Evolutionary conservation across 106 monocot species (phyloP).

Genomic region (Dendrobium chrysotoxum): DNA sequence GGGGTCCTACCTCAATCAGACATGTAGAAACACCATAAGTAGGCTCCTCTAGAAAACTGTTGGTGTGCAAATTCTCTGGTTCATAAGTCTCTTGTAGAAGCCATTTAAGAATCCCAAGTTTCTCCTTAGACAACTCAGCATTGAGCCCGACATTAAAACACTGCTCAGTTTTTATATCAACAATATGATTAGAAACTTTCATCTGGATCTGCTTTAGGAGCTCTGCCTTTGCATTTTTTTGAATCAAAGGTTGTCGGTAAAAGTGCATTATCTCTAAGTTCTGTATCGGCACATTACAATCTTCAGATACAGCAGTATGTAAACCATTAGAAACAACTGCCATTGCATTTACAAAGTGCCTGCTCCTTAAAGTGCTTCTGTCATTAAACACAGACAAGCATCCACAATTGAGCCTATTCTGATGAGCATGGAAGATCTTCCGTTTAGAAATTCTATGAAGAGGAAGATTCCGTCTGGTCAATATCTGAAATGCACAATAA

Average conservation of each 20-base stretch:
- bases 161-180: slow-evolving; percentile 75
- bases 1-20: slow-evolving; percentile 81
- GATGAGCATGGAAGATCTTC: not conserved
- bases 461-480: not conserved
- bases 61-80: slow-evolving; percentile 58
- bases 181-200: slow-evolving; percentile 46
- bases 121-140: slow-evolving; percentile 33
- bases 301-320: slow-evolving; percentile 19
- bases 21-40: slow-evolving; percentile 6
- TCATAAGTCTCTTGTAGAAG: slow-evolving; percentile 80
- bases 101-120: slow-evolving; percentile 72
- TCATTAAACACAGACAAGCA: slow-evolving; percentile 3
- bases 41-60: slow-evolving; percentile 63
- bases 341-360: slow-evolving; percentile 19
- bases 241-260: slow-evolving; percentile 65
- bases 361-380: slow-evolving; percentile 1
- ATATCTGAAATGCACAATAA: not conserved
- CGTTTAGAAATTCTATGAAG: not conserved
- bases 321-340: slow-evolving; percentile 38
- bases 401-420: not conserved
- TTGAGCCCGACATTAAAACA: slow-evolving; percentile 75
- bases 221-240: slow-evolving; percentile 54
- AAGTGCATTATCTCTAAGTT: slow-evolving; percentile 54
- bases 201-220: slow-evolving; percentile 60
- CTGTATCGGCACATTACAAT: not conserved